phyloP scores from a whole-genome alignment of 225 moss, liverwort and hornwort species.

The Antitrichia curtipendula region DNA sequence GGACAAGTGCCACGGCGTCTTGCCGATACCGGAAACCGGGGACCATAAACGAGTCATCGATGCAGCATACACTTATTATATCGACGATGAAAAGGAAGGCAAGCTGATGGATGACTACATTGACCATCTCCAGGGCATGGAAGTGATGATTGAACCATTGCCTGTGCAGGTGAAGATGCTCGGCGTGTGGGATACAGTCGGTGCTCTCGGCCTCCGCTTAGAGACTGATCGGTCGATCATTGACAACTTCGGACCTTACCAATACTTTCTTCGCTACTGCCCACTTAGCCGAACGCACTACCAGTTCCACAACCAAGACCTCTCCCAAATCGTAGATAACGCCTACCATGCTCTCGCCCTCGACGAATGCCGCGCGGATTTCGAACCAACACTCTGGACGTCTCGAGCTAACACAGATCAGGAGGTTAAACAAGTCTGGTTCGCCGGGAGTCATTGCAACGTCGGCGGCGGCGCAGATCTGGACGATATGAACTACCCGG shows the following conservation, averaged over 20 bases:
- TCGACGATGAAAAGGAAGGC: too few species aligned
- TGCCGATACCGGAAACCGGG: too few species aligned
- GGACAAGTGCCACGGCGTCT: too few species aligned
- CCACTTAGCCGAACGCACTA: background rate
- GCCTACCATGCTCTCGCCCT: background rate
- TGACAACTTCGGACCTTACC: accelerated
- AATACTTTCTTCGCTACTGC: too few species aligned
- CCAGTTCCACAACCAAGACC: background rate
- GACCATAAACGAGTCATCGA: too few species aligned
- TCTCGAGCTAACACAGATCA: accelerated
- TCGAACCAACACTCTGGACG: background rate
- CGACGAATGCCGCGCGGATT: background rate
- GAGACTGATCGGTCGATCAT: accelerated
- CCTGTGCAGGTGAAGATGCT: background rate
- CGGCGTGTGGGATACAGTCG: background rate
- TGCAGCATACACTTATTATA: too few species aligned
- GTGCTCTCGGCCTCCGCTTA: background rate
- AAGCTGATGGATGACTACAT: too few species aligned
- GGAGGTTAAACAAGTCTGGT: background rate
- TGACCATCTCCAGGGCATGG: accelerated
- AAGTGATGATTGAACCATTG: accelerated
- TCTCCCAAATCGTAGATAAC: background rate
- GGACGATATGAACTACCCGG: background rate
- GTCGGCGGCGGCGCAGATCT: background rate
- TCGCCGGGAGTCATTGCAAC: background rate